Conservation (phyloP, 2,329 filamentous ascomycete genomes). For the Corinectria fuckeliana region DNA sequence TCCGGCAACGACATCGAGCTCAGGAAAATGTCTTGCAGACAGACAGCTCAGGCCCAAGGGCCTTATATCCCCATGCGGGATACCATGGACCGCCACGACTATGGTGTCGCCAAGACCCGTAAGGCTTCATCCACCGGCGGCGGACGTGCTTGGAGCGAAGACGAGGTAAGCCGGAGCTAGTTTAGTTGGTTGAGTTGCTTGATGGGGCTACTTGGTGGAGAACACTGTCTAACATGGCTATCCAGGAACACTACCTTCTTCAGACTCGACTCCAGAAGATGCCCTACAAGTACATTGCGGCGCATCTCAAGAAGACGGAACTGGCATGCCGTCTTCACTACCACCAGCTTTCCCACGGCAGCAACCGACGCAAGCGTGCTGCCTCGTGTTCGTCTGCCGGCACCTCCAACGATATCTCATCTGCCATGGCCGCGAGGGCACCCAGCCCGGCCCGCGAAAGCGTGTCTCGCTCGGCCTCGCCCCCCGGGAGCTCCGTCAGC, state of each 20-base stretch:
- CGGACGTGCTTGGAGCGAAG: conserved; percentile 83
- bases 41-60: conserved; percentile 51
- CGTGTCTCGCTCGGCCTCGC: conserved; percentile 55
- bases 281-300: conserved; percentile 89
- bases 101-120: conserved; percentile 68
- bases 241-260: conserved; percentile 80
- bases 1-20: conserved; percentile 26
- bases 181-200: not conserved
- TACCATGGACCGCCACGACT: conserved; percentile 63
- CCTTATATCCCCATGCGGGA: conserved; percentile 61
- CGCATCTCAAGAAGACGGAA: conserved; percentile 86
- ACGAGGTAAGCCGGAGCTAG: conserved; percentile 67
- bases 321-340: conserved; percentile 87
- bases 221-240: conserved; percentile 22
- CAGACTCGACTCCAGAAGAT: conserved; percentile 87
- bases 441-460: conserved; percentile 60
- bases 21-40: conserved; percentile 57
- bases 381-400: conserved; percentile 69
- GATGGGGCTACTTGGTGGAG: not conserved
- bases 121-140: conserved; percentile 75
- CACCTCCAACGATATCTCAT: conserved; percentile 59
- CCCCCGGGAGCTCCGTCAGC: conserved; percentile 53
- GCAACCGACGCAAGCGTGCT: conserved; percentile 79
- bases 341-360: conserved; percentile 83
- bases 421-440: conserved; percentile 54